Evolutionary conservation across 1,284 basidiomycete species (phyloP).

Genomic region (Cutaneotrichosporon cavernicola): DNA sequence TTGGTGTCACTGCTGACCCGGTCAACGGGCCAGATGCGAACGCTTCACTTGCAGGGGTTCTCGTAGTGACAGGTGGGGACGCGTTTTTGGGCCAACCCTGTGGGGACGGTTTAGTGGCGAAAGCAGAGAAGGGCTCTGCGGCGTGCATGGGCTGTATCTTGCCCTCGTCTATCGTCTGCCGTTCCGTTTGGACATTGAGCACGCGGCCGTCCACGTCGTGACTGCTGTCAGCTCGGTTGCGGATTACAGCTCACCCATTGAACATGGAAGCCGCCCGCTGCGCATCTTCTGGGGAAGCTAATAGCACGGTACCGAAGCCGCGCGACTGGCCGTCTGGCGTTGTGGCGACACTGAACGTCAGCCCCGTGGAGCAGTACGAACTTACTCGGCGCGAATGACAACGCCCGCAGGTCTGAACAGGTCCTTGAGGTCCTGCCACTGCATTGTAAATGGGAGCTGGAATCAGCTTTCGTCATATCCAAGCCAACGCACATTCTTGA

Average conservation of each 20-base stretch:
- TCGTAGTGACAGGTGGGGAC: not conserved
- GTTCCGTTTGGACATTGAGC: conserved; percentile 48
- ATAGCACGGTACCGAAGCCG: conserved; percentile 84
- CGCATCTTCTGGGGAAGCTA: conserved; percentile 79
- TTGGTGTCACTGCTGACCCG: conserved; percentile 8
- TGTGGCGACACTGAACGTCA: conserved; percentile 62
- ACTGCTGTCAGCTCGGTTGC: conserved; percentile 18
- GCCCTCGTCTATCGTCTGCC: conserved; percentile 31
- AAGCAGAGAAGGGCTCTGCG: conserved; percentile 21
- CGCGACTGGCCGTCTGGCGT: conserved; percentile 80
- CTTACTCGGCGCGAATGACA: conserved; percentile 74
- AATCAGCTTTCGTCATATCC: not conserved
- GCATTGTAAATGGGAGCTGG: conserved; percentile 90
- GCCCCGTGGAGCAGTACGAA: not conserved
- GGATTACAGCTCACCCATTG: conserved; percentile 64
- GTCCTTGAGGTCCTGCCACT: conserved; percentile 97
- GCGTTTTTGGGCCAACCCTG: conserved; percentile 13
- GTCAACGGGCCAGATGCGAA: not conserved
- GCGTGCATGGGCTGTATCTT: conserved; percentile 27
- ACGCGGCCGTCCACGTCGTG: conserved; percentile 47
- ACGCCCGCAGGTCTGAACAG: conserved; percentile 83
- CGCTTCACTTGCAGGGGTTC: not conserved
- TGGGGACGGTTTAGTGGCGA: conserved; percentile 16
- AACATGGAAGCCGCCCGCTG: conserved; percentile 80
- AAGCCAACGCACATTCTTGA: conserved; percentile 57